These are phyloP conservation scores for Ustilago sp. DNA, from an alignment of 1,284 basidiomycete species.

Conservation along the genomic window DNA sequence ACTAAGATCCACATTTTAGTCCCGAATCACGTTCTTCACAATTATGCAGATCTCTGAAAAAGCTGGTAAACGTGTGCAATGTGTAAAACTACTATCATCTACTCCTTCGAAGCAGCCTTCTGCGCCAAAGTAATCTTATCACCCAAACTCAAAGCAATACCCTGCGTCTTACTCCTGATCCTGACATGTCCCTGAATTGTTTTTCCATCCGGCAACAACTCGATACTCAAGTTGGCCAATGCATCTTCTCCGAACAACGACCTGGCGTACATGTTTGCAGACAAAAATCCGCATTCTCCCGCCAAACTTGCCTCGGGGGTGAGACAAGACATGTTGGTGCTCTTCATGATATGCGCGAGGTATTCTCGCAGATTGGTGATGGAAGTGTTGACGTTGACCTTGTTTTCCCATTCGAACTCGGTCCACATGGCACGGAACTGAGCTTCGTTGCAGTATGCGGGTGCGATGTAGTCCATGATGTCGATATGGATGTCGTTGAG, in stretches of 20 bases:
- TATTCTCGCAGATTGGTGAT: conserved; percentile 85
- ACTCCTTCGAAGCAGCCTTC: conserved; percentile 33
- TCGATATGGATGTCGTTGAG: conserved; percentile 98
- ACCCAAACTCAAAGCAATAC: conserved; percentile 89
- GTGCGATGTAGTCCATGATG: conserved; percentile 99
- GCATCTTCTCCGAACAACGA: conserved; percentile 97
- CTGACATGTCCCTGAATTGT: conserved; percentile 68
- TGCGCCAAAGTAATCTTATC: conserved; percentile 77
- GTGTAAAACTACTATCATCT: neutral
- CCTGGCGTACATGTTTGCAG: conserved; percentile 91
- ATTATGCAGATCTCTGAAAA: neutral
- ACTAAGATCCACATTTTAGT: neutral
- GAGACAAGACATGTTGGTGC: conserved; percentile 96
- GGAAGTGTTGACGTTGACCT: conserved; percentile 87
- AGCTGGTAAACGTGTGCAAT: neutral
- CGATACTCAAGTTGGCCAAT: conserved; percentile 93
- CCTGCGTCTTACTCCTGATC: conserved; percentile 67
- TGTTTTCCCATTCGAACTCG: conserved; percentile 98
- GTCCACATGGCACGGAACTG: conserved; percentile 92
- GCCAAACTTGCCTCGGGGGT: conserved; percentile 91
- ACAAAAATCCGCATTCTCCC: conserved; percentile 92
- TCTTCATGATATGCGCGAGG: conserved; percentile 82
- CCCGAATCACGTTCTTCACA: neutral
- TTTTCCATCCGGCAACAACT: conserved; percentile 79
- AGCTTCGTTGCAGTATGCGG: conserved; percentile 92